Base-by-base conservation (phyloP, 352 stramenopile species). In the Globisporangium okanoganense region DNA sequence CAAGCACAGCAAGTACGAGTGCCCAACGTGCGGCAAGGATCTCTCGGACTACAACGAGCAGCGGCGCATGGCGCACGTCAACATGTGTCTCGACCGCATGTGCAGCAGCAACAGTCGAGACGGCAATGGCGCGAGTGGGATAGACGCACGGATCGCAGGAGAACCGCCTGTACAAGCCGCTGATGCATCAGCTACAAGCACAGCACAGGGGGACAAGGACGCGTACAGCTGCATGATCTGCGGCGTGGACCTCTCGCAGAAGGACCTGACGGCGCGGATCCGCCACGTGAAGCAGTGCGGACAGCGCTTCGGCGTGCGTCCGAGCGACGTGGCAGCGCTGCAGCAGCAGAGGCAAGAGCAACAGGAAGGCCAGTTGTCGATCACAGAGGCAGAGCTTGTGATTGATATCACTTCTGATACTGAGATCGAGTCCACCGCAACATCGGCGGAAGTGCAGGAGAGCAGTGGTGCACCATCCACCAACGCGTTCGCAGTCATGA, bases 261-360 rank as follows among this genome's bases (percentile, higher is more conserved):
- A 72, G 20, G 61, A 69, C 5, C 25, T 89, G 7, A 67, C 66
- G 45, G 61, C 62, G 25, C 76, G 77, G n/a, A 91, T 92, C 51
- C 73, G 76, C n/a, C 86, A 95, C 54, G 70, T 91, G 43, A 95
- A 95, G 62, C 70, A 76, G 50, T 95, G 84, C 49, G 84, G 79
- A 0, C 69, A 84, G 47, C 78, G 76, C 57, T 89, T 88, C 59
- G 86, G 84, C 12, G 69, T 95, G 22, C 66, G 75, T 25, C 65
- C 83, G 49, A 69, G 53, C 44, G 75, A 88, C 56, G 58, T 91
- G 57, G 70, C 64, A 13, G 53, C 72, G 29, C 50, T 82, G 5
- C 53, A 60, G 58, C 52, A 41, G 25, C 25, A 58, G n/a, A n/a
- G n/a, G 29, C 50, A 57, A 3, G 24, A 43, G n/a, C 22, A 9